phyloP scores from a whole-genome alignment of 2,329 filamentous ascomycete genomes.

The Fragosphaeria purpurea region DNA sequence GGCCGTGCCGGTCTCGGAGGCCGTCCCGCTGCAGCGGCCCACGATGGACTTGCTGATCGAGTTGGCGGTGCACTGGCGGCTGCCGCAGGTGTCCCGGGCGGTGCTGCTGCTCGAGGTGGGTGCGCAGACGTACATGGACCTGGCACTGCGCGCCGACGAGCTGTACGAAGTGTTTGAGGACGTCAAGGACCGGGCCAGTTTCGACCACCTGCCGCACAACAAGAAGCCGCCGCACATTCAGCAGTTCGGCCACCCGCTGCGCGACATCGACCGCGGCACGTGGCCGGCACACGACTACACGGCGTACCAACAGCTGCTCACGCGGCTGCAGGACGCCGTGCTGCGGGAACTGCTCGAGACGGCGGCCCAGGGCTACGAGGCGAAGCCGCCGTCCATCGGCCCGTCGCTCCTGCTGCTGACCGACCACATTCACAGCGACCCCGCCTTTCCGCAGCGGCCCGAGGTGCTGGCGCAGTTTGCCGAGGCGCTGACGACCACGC shows the following conservation, averaged over 20 bases:
- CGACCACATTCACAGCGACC: constrained; percentile 71
- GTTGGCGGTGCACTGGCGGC: constrained; percentile 76
- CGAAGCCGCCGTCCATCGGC: constrained; percentile 73
- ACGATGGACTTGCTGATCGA: constrained; percentile 78
- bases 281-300: constrained; percentile 63
- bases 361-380: constrained; percentile 79
- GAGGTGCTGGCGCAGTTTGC: constrained; percentile 65
- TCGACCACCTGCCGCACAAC: constrained; percentile 46
- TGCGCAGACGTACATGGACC: constrained; percentile 73
- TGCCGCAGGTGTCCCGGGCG: constrained; percentile 71
- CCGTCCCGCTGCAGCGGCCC: constrained; percentile 56
- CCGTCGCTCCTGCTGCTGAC: constrained; percentile 64
- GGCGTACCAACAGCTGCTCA: constrained; percentile 65
- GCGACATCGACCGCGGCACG: constrained; percentile 45
- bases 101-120: constrained; percentile 78
- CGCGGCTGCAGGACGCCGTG: constrained; percentile 67
- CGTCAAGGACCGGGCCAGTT: constrained; percentile 48
- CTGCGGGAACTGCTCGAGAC: constrained; percentile 74
- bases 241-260: constrained; percentile 38
- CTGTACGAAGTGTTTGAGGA: constrained; percentile 76
- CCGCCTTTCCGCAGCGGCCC: constrained; percentile 59
- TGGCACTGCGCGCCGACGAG: constrained; percentile 70
- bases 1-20: constrained; percentile 8
- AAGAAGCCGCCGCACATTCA: constrained; percentile 53
- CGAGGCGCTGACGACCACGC: constrained; percentile 58